Evolutionary conservation across 1,139 yeast genomes (phyloP), one percentile per base, ranked within the genome.

Genomic region (Lodderomyces margitis): DNA sequence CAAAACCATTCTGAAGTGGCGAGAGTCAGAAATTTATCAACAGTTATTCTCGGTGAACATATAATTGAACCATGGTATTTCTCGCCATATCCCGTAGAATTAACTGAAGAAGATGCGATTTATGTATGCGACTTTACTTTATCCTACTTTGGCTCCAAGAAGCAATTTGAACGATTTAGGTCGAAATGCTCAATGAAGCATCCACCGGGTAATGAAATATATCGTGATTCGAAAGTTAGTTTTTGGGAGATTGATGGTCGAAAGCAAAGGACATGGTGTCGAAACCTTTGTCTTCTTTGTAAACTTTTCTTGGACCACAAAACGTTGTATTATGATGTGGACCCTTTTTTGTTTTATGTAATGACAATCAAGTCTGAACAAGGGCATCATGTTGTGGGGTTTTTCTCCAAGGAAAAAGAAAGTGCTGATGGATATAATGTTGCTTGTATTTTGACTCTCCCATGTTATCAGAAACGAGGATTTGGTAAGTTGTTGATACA

Each of bases 31-130:
- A 92, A 92, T 58, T 72, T 94, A 50, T 73, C 79, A 31, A 74
- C 79, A 37, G 78, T 92, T 3, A 83, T 88, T 4, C 80, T 92
- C 64, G 99, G 98, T 1, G 87, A 85, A 49, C 89, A 83, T 61
- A 87, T 87, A 49, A 87, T 94, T 38, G 99, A 92, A 59, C 98
- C 99, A 1, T 92, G 99, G 99, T 94, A 92, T 64, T 92, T 94
- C 58, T 87, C 96, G 2, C 98, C 99, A 0, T 92, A 94, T 59
- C 99, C 99, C 0, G 75, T 88, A 12, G 98, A 92, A 59, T 74
- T 89, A 44, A 89, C 97, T 0, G 98, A 91, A 53, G 94, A 84
- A 49, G 98, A 91, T 56, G 81, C 77, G 45, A 78, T 92, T 17
- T 94, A 85, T 60, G 84, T 94, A 36, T 94, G 96, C 64, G 98